phyloP scores from a whole-genome alignment of 176 grass and related monocot species.

The Oryza glumipatula region DNA sequence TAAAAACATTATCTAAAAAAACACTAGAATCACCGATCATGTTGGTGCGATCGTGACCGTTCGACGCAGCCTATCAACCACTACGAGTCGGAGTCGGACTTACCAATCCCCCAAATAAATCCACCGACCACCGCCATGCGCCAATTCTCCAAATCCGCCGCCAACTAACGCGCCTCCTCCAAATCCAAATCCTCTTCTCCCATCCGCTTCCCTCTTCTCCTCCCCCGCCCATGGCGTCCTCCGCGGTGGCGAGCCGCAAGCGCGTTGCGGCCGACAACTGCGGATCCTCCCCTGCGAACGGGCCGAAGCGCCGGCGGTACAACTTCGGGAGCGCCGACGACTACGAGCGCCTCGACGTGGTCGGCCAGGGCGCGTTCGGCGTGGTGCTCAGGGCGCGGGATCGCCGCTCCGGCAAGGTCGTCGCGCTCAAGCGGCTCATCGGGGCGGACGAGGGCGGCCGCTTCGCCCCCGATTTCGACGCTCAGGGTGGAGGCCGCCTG shows the following conservation, averaged over 20 bases:
- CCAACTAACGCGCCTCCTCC: no score
- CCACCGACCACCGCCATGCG: no score
- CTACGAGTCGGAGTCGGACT: no score
- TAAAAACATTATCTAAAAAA: no score
- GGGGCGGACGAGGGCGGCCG: neutral
- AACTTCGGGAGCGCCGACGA: neutral
- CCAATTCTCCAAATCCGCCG: no score
- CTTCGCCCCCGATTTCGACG: neutral
- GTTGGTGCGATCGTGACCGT: no score
- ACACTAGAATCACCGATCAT: no score
- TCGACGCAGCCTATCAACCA: no score
- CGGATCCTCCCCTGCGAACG: neutral
- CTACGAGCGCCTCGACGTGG: neutral
- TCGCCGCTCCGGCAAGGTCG: slow-evolving; percentile 1
- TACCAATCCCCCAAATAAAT: no score
- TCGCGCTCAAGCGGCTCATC: neutral
- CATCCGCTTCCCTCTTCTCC: no score
- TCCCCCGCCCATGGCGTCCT: no score
- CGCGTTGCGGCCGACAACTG: neutral
- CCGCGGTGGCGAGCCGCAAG: neutral
- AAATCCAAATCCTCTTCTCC: no score
- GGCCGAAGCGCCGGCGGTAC: slow-evolving; percentile 1
- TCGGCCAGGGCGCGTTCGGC: neutral
- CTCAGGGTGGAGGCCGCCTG: neutral
- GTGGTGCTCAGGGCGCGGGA: neutral